Evolutionary conservation across 208 protist species (phyloP).

Genomic region (Trichomonas gallinae): DNA sequence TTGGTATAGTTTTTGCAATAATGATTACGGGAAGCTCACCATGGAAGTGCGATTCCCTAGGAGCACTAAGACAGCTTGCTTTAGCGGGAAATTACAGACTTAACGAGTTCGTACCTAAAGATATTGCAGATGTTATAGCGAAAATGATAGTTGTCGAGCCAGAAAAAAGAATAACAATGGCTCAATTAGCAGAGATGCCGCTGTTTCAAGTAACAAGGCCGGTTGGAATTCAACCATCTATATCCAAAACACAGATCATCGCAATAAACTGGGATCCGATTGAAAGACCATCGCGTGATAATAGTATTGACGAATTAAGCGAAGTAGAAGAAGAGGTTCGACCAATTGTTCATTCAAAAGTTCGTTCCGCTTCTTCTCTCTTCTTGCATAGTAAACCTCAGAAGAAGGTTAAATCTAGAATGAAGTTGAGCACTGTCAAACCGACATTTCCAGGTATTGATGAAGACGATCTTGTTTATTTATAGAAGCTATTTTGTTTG

Average conservation of each 20-base stretch:
- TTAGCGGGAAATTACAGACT: background rate
- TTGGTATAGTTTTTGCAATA: background rate
- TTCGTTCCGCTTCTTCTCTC: background rate
- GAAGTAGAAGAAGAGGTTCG: background rate
- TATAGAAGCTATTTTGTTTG: background rate
- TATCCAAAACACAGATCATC: background rate
- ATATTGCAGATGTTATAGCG: background rate
- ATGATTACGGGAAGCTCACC: background rate
- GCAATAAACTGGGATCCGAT: background rate
- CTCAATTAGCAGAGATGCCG: background rate
- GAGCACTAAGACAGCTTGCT: background rate
- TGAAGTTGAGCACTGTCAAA: background rate
- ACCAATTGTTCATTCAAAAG: background rate
- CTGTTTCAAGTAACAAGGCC: background rate
- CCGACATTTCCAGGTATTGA: background rate
- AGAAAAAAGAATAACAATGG: background rate
- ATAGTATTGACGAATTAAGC: background rate
- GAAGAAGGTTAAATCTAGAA: background rate
- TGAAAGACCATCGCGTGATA: background rate
- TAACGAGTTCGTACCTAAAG: background rate
- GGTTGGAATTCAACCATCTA: background rate
- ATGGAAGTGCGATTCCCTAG: background rate
- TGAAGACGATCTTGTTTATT: background rate
- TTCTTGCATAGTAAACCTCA: background rate
- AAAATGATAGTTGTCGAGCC: background rate